phyloP scores from a whole-genome alignment of 176 grass and related monocot species.

The Hsuehochloa calcarea region DNA sequence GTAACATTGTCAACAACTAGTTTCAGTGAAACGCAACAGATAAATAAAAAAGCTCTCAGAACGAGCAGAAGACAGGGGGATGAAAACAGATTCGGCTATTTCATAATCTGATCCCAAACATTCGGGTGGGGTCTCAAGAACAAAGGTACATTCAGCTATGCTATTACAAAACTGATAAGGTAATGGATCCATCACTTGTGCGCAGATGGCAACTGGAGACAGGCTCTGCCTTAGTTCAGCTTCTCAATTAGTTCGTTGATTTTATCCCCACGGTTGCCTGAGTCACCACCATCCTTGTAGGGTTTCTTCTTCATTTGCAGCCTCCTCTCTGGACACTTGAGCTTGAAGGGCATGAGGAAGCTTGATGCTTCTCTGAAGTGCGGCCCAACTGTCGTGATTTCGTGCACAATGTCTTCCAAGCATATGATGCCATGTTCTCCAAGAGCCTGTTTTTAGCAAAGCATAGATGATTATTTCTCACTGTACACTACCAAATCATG shows the following conservation, averaged over 20 bases:
- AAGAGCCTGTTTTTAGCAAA: constrained; percentile 41
- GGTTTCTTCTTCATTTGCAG: constrained; percentile 64
- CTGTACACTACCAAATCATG: not conserved
- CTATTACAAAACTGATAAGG: constrained; percentile 41
- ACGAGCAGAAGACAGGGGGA: not conserved
- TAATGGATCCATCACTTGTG: constrained; percentile 15
- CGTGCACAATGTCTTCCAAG: constrained; percentile 63
- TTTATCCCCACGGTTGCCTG: constrained; percentile 55
- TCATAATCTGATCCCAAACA: not conserved
- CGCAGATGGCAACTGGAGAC: not conserved
- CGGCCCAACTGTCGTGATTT: constrained; percentile 48
- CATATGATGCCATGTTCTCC: constrained; percentile 63
- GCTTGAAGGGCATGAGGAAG: constrained; percentile 68
- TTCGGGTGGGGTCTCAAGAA: not conserved
- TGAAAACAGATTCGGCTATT: constrained; percentile 35
- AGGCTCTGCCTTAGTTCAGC: constrained; percentile 41
- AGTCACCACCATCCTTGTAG: constrained; percentile 67
- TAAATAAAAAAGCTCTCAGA: not conserved
- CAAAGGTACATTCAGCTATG: constrained; percentile 28
- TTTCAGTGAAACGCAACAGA: not conserved
- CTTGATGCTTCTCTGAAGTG: constrained; percentile 54
- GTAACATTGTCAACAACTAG: not conserved
- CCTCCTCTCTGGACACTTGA: constrained; percentile 69
- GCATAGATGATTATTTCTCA: not conserved
- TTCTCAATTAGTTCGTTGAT: constrained; percentile 75